Conservation (phyloP, 2,329 filamentous ascomycete species). For the Bipolaris cookei region DNA sequence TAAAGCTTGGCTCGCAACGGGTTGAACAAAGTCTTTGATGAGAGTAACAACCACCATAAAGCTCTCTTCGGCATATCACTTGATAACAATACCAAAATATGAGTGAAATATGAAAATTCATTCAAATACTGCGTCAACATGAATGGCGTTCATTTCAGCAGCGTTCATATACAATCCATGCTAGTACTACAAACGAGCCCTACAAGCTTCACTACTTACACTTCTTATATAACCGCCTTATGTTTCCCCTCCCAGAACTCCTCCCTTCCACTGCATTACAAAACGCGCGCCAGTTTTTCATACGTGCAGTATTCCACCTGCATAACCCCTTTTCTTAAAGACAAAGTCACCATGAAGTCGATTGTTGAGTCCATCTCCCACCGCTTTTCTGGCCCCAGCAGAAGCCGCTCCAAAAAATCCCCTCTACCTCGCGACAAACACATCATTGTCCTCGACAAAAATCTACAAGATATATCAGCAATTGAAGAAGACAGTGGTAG, state of each 20-base stretch:
- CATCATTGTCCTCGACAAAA: background rate
- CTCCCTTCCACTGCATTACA: background rate
- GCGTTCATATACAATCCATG: background rate
- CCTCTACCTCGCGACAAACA: background rate
- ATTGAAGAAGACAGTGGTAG: too few relatives aligned
- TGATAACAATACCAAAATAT: background rate
- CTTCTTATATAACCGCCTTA: background rate
- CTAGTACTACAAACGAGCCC: background rate
- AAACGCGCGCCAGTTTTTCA: background rate
- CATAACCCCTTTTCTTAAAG: background rate
- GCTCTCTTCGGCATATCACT: too few relatives aligned
- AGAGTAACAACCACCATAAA: background rate
- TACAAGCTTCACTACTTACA: background rate
- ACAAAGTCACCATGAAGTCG: background rate
- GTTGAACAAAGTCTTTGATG: background rate
- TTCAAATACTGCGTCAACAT: background rate
- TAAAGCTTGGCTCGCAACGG: too few relatives aligned
- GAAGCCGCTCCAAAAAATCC: background rate
- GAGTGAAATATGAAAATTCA: background rate
- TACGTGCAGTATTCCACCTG: background rate
- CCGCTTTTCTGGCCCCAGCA: background rate
- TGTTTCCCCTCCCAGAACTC: background rate
- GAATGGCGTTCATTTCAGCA: background rate
- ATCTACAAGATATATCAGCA: too few relatives aligned
- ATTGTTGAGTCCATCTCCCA: background rate